Percentiles rank a stretch among this genome's conserved stretches.
Evolutionary conservation across 2,329 filamentous ascomycete genomes (phyloP).

Genomic region (Colletotrichum sp.): DNA sequence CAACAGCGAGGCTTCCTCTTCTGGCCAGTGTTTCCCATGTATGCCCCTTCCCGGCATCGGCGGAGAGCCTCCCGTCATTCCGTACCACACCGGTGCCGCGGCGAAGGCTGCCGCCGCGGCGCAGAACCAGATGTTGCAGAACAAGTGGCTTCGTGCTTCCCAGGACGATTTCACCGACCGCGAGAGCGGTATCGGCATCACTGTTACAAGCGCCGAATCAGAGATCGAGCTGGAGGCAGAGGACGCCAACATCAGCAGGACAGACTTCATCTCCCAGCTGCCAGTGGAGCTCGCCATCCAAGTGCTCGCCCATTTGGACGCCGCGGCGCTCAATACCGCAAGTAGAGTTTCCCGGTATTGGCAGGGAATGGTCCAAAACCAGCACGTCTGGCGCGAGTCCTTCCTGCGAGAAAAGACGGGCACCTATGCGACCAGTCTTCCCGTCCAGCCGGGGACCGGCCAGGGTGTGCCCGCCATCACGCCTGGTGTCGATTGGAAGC

Average conservation of each 20-base stretch:
- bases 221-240: conserved; percentile 40
- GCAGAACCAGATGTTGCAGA: conserved; percentile 52
- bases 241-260: conserved; percentile 50
- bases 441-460: conserved; percentile 58
- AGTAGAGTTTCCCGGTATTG: conserved; percentile 57
- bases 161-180: conserved; percentile 57
- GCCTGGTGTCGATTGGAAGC: conserved; percentile 81
- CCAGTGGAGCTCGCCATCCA: conserved; percentile 65
- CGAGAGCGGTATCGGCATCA: conserved; percentile 70
- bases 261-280: conserved; percentile 63
- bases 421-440: conserved; percentile 63
- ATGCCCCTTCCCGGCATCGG: conserved; percentile 54
- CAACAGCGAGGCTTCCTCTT: conserved; percentile 33
- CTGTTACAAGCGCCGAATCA: conserved; percentile 49
- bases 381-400: conserved; percentile 68
- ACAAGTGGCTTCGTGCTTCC: conserved; percentile 46
- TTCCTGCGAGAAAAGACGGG: conserved; percentile 65
- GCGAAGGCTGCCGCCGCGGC: conserved; percentile 66
- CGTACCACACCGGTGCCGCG: conserved; percentile 62
- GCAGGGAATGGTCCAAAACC: conserved; percentile 52
- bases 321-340: conserved; percentile 52
- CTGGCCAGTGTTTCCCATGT: conserved; percentile 22
- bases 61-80: conserved; percentile 64
- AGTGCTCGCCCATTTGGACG: conserved; percentile 62
- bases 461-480: conserved; percentile 59